Base-by-base conservation (phyloP, 2,329 filamentous ascomycete genomes). In the Gaeumannomyces sp. region DNA sequence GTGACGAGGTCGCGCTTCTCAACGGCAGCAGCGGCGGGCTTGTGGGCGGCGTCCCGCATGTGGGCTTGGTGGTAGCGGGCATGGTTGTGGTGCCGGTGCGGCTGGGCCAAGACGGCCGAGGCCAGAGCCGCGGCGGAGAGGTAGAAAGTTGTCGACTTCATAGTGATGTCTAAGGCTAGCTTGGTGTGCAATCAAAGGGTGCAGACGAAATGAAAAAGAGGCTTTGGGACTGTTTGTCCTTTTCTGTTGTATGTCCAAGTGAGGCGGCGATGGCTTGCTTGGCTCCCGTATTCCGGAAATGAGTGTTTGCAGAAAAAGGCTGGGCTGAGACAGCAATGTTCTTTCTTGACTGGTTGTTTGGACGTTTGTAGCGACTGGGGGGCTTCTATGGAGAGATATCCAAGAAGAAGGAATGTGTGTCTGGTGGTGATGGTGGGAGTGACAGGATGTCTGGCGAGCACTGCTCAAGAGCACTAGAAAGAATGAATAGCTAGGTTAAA, bases 81-180 rank as follows among this genome's bases (percentile, higher is more conserved):
- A 64, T 72, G 72, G 65, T 74, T 71, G 62, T 67, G 72, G 67
- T 79, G 77, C 66, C 75, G 75, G 67, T 74, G 73, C 66, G 83
- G 83, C 73, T 85, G 80, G 68, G 84, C 84, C 65, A 80, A 72
- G 69, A 78, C 81, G 64, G 76, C 68, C 57, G 79, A 76, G 68
- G 80, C 79, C 72, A 82, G 69, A 64, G 79, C 70, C 70, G 76
- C 77, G 74, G 77, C 29, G 16, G 72, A 70, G 59, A 53, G 66
- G 63, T 70, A 77, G 69, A 66, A 65, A 33, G 74, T 73, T 61
- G 73, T 66, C n/a, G 78, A 76, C 75, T 79, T 81, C 79, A 81
- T 81, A 62, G 65, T 77, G 72, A 50, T n/a, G 45, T 50, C 2
- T 50, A 2, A 22, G n/a, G 45, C 19, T 50, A 6, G 13, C 45